Base-by-base conservation (phyloP, 2,329 filamentous ascomycete genomes). In the Hymenoscyphus scutula region DNA sequence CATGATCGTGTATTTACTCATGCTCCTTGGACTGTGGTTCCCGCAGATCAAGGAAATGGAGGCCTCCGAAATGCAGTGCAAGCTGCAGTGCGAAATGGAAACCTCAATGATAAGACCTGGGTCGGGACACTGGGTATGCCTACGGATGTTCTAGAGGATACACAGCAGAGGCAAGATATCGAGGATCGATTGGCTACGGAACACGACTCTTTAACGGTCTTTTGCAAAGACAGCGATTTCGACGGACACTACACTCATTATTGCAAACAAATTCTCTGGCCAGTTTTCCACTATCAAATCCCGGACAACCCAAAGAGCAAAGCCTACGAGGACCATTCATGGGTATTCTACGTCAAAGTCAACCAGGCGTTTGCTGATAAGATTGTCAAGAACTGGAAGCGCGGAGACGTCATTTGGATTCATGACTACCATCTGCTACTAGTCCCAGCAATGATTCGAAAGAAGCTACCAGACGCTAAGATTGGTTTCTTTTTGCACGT, bases 221-320 rank as follows among this genome's bases (percentile, higher is more conserved):
- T 89, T 75, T 89, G 91, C 75, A 90, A 87, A 64, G 94, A 98
- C 77, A 92, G 89, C 73, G 93, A 98, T 76, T 92, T 97, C 73
- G 90, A 97, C 72, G 92, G 93, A 1, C 93, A 97, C 77, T 98
- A 98, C 74, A 86, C 89, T 13, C 93, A 97, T 77, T 98, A 95
- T 75, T 97, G 93, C 87, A 98, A 98, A 79, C 92, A 94, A 73
- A 97, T 98, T 61, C 82, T 98, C 6, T 98, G 94, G 94, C 94
- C 94, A 1, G 93, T 97, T 64, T 96, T 98, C 76, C 93, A 98
- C 77, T 98, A 98, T 76, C 93, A 97, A 76, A 96, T 98, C 64
- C 95, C 94, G 0, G 95, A 98, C 74, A 96, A 96, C 74, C 94
- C 94, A 29, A 97, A 97, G 82, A 97, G 92, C 85, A 98, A 98